Conservation (phyloP, 352 stramenopile species). For the Phytopythium ostracodes region DNA sequence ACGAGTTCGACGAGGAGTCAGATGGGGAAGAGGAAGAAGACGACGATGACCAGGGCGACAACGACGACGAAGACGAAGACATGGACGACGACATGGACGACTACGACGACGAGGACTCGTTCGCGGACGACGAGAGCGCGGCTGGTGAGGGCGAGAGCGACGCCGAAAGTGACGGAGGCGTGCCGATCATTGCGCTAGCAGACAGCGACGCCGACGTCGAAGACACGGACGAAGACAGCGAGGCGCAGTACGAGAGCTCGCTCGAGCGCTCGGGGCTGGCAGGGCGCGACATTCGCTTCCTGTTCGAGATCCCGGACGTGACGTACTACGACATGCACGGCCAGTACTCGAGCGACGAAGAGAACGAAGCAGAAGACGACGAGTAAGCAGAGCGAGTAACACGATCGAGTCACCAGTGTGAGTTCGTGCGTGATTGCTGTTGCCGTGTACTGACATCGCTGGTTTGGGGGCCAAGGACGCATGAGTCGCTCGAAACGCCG, state of each 20-base stretch:
- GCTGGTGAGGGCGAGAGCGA: slow-evolving; percentile 21
- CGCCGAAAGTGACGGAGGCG: slow-evolving; percentile 12
- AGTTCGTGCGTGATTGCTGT: neutral
- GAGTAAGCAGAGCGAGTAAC: slow-evolving; percentile 8
- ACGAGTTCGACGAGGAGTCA: slow-evolving; percentile 76
- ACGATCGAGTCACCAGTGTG: neutral
- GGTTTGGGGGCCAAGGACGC: neutral
- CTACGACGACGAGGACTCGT: slow-evolving; percentile 31
- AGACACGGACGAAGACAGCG: slow-evolving; percentile 27
- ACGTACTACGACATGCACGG: slow-evolving; percentile 70
- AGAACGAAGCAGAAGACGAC: slow-evolving; percentile 61
- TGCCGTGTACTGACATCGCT: neutral
- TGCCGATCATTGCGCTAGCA: slow-evolving; percentile 14
- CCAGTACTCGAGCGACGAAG: slow-evolving; percentile 75
- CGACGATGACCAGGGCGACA: slow-evolving; percentile 41
- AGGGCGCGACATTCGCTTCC: slow-evolving; percentile 52
- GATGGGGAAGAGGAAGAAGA: slow-evolving; percentile 42
- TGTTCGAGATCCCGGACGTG: slow-evolving; percentile 68
- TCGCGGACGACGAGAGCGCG: slow-evolving; percentile 29
- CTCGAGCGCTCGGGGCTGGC: slow-evolving; percentile 32
- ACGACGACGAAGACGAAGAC: slow-evolving; percentile 45
- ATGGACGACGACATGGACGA: slow-evolving; percentile 37
- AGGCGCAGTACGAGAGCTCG: slow-evolving; percentile 15
- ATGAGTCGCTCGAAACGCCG: neutral
- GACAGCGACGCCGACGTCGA: slow-evolving; percentile 34